Percentiles rank a stretch among this genome's conserved stretches.
Conservation (phyloP, 1,139 yeast genomes). For the Ashbya aceris region DNA sequence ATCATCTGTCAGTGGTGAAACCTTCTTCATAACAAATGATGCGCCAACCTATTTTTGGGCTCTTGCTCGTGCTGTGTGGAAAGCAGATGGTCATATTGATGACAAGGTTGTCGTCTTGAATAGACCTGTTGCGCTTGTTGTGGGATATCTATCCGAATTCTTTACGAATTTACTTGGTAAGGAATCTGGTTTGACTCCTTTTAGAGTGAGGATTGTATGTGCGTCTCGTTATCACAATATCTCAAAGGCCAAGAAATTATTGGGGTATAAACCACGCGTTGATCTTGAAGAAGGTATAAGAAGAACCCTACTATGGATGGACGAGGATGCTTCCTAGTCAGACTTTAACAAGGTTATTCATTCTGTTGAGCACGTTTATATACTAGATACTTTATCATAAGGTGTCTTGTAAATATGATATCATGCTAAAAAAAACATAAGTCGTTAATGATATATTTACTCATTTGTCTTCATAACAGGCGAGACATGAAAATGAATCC, state of each 20-base stretch:
- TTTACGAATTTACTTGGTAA: slow-evolving; percentile 62
- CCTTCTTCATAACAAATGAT: slow-evolving; percentile 87
- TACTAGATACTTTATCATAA: not conserved
- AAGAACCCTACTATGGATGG: slow-evolving; percentile 80
- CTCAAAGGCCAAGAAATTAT: slow-evolving; percentile 64
- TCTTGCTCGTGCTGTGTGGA: slow-evolving; percentile 93
- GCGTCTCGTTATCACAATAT: slow-evolving; percentile 95
- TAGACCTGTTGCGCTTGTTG: slow-evolving; percentile 62
- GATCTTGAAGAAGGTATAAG: slow-evolving; percentile 74
- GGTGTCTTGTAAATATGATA: too few species aligned
- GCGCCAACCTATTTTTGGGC: slow-evolving; percentile 97
- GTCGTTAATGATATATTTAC: too few species aligned
- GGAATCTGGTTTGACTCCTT: slow-evolving; percentile 93
- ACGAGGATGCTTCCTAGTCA: slow-evolving; percentile 38
- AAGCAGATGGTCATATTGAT: slow-evolving; percentile 83
- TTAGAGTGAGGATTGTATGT: slow-evolving; percentile 85
- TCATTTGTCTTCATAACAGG: slow-evolving; percentile 9
- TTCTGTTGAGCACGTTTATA: not conserved
- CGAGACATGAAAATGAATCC: slow-evolving; percentile 16
- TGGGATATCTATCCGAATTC: slow-evolving; percentile 73
- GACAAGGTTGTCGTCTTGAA: slow-evolving; percentile 58
- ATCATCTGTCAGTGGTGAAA: slow-evolving; percentile 62
- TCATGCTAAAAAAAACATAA: too few species aligned
- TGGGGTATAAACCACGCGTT: slow-evolving; percentile 78
- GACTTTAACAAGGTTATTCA: not conserved